Evolutionary conservation across 805 yeast genomes (phyloP).

Genomic region (Novakomyces olei): DNA sequence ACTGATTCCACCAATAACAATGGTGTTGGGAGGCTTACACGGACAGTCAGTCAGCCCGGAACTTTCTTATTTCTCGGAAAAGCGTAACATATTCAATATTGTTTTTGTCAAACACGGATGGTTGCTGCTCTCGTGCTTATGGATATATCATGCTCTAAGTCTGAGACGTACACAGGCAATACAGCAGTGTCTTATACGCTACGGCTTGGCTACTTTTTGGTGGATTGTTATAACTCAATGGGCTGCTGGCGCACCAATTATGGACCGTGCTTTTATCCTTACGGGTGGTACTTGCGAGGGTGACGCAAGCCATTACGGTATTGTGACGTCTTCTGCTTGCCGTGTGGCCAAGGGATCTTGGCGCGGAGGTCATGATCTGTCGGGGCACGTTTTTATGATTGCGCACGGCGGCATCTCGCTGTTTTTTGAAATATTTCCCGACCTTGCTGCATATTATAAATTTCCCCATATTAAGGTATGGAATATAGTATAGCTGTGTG

Average conservation of each 20-base stretch:
- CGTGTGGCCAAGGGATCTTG: conserved; percentile 41
- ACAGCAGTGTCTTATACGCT: conserved; percentile 17
- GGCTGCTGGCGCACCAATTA: conserved; percentile 64
- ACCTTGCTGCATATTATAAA: neutral
- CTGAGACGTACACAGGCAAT: conserved; percentile 4
- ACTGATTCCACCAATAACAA: too few relatives aligned
- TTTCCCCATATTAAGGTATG: neutral
- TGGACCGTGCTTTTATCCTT: conserved; percentile 59
- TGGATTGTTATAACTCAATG: conserved; percentile 79
- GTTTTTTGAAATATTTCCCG: conserved; percentile 37
- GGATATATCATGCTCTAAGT: conserved; percentile 5
- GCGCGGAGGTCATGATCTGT: conserved; percentile 86
- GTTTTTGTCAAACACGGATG: conserved; percentile 75
- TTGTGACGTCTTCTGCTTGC: conserved; percentile 22
- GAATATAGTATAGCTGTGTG: neutral
- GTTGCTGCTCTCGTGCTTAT: conserved; percentile 21
- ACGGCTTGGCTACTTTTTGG: conserved; percentile 40
- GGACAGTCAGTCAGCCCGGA: too few relatives aligned
- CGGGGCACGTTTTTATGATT: conserved; percentile 75
- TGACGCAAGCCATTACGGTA: conserved; percentile 1
- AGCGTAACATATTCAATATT: conserved; percentile 50
- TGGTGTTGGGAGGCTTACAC: too few relatives aligned
- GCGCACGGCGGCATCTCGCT: conserved; percentile 43
- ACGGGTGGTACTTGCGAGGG: conserved; percentile 65
- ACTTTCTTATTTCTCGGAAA: too few relatives aligned